A percentile compares a stretch with the other conserved stretches of the same genome.
Conservation (phyloP, 179 eudicot genomes). For the Drosera spatulata region DNA sequence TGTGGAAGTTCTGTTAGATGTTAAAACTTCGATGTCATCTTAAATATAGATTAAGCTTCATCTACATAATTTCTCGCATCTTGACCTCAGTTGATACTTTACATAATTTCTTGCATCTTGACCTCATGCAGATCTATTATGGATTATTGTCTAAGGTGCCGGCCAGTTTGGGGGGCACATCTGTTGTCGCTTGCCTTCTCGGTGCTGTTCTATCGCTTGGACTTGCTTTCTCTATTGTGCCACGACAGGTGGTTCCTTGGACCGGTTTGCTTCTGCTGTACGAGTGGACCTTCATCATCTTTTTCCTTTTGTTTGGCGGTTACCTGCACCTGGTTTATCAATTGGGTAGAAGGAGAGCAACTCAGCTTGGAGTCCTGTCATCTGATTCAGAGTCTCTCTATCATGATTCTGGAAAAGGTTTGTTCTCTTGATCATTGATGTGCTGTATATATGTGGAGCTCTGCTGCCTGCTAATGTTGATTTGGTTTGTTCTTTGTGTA, state of each 20-base stretch:
- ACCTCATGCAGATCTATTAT: conserved; percentile 32
- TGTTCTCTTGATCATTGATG: background rate
- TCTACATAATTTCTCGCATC: too few relatives aligned
- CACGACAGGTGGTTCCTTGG: conserved; percentile 93
- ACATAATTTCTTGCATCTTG: background rate
- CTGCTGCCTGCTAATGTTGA: conserved; percentile 1
- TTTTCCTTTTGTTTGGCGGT: conserved; percentile 69
- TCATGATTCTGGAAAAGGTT: conserved; percentile 59
- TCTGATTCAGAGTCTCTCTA: conserved; percentile 37
- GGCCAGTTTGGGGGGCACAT: conserved; percentile 63
- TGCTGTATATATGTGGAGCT: background rate
- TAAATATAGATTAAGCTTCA: too few relatives aligned
- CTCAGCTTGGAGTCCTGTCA: conserved; percentile 27
- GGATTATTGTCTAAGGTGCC: conserved; percentile 67
- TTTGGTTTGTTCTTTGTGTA: conserved; percentile 5
- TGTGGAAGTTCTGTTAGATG: too few relatives aligned
- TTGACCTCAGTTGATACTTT: too few relatives aligned
- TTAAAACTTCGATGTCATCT: too few relatives aligned
- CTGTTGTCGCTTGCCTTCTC: conserved; percentile 53
- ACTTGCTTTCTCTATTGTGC: conserved; percentile 58
- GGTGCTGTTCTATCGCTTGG: conserved; percentile 54
- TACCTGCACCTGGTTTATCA: conserved; percentile 43
- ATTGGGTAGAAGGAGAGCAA: conserved; percentile 55
- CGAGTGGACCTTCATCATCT: conserved; percentile 84
- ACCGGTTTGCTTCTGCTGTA: conserved; percentile 85